Evolutionary conservation across 1,284 basidiomycete species (phyloP).

Genomic region (Apiotrichum sp.): DNA sequence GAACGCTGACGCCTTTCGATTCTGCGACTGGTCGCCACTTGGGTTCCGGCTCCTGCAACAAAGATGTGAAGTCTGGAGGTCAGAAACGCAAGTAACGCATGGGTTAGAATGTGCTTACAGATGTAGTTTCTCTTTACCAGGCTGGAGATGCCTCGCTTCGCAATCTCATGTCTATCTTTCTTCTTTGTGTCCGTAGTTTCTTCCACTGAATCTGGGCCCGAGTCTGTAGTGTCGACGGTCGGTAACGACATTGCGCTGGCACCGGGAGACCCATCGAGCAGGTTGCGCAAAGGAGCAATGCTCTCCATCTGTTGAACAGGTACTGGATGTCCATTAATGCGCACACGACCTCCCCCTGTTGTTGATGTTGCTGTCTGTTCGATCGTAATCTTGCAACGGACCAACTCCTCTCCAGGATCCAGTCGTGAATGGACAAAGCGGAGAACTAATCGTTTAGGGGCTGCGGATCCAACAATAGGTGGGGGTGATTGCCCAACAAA

Average conservation of each 20-base stretch:
- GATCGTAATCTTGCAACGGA: slow-evolving; percentile 70
- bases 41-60: slow-evolving; percentile 94
- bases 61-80: slow-evolving; percentile 72
- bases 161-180: slow-evolving; percentile 53
- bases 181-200: slow-evolving; percentile 14
- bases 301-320: slow-evolving; percentile 52
- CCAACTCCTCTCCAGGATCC: slow-evolving; percentile 55
- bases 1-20: slow-evolving; percentile 80
- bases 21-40: slow-evolving; percentile 89
- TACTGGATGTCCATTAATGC: slow-evolving; percentile 77
- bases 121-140: slow-evolving; percentile 91
- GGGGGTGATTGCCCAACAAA: slow-evolving; percentile 54
- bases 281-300: slow-evolving; percentile 9
- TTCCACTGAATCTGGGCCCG: slow-evolving; percentile 14
- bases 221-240: slow-evolving; percentile 28
- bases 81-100: slow-evolving; percentile 1
- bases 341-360: slow-evolving; percentile 48
- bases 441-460: slow-evolving; percentile 60
- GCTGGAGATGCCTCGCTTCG: slow-evolving; percentile 70
- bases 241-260: slow-evolving; percentile 37
- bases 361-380: slow-evolving; percentile 60
- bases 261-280: slow-evolving; percentile 39
- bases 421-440: slow-evolving; percentile 65
- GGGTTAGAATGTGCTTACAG: slow-evolving; percentile 43
- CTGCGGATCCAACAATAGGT: slow-evolving; percentile 37